Conservation (phyloP, 148 eudicot genomes). For the Rhododendron simsii region DNA sequence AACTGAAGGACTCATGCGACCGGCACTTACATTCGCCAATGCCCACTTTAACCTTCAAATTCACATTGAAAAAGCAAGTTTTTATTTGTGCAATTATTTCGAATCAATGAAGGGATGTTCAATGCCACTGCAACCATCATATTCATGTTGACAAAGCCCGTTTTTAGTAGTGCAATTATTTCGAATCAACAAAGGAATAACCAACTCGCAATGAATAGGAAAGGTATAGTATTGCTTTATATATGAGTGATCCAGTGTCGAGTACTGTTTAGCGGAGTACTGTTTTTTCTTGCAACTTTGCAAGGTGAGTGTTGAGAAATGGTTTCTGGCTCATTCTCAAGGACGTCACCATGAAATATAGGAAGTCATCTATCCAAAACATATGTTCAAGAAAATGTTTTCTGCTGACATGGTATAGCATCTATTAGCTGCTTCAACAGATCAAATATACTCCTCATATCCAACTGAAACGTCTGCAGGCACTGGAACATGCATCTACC, state of each 20-base stretch:
- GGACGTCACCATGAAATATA: neutral
- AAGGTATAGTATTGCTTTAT: too few species aligned
- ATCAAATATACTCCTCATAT: neutral
- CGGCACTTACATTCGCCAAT: neutral
- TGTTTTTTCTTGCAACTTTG: neutral
- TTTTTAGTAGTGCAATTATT: too few species aligned
- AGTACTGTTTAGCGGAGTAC: too few species aligned
- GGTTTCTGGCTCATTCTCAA: neutral
- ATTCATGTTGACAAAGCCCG: too few species aligned
- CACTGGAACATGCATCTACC: slow-evolving; percentile 66
- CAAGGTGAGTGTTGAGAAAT: neutral
- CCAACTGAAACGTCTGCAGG: slow-evolving; percentile 41
- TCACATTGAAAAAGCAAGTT: neutral
- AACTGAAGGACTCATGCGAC: neutral
- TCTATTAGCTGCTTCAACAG: neutral
- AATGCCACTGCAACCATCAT: too few species aligned
- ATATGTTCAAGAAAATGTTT: neutral
- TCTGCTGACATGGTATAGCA: neutral
- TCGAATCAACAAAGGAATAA: too few species aligned
- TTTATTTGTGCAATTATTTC: neutral
- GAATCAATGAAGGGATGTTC: neutral
- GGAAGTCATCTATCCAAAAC: neutral
- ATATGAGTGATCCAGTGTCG: too few species aligned
- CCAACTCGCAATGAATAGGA: too few species aligned
- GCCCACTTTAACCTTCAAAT: neutral